phyloP scores from a whole-genome alignment of 352 stramenopile genomes.

The Phytophthora capsici region DNA sequence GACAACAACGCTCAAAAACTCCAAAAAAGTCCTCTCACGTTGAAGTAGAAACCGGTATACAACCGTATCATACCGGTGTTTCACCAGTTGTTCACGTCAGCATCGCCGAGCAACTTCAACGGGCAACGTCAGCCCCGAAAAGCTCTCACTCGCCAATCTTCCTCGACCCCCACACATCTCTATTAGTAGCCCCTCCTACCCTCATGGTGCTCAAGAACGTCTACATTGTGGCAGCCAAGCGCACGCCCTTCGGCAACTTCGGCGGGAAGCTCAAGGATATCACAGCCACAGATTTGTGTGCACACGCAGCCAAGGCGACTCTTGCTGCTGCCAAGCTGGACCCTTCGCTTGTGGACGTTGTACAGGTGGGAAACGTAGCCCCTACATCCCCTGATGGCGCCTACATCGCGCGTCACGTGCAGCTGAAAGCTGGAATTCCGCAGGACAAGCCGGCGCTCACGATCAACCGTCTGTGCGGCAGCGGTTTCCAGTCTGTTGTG shows the following conservation, averaged over 20 bases:
- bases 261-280: constrained; percentile 94
- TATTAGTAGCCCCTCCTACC: not conserved
- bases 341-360: constrained; percentile 88
- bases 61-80: no score
- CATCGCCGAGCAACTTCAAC: constrained; percentile 29
- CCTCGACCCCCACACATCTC: not conserved
- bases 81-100: constrained; percentile 28
- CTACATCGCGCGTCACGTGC: constrained; percentile 96
- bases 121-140: constrained; percentile 13
- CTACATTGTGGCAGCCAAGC: constrained; percentile 96
- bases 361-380: constrained; percentile 98
- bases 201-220: constrained; percentile 82
- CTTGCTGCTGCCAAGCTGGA: constrained; percentile 82
- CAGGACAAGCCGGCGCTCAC: constrained; percentile 94
- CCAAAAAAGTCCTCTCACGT: not conserved
- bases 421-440: constrained; percentile 89
- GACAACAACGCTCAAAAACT: constrained; percentile 41
- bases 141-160: constrained; percentile 26
- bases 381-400: constrained; percentile 93
- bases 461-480: constrained; percentile 98
- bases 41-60: not conserved
- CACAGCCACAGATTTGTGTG: constrained; percentile 92
- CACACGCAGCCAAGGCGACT: constrained; percentile 88
- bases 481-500: constrained; percentile 97
- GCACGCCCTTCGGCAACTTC: constrained; percentile 95